Evolutionary conservation across 768 basidiomycete genomes (phyloP).

Genomic region (Ramaria rubella): DNA sequence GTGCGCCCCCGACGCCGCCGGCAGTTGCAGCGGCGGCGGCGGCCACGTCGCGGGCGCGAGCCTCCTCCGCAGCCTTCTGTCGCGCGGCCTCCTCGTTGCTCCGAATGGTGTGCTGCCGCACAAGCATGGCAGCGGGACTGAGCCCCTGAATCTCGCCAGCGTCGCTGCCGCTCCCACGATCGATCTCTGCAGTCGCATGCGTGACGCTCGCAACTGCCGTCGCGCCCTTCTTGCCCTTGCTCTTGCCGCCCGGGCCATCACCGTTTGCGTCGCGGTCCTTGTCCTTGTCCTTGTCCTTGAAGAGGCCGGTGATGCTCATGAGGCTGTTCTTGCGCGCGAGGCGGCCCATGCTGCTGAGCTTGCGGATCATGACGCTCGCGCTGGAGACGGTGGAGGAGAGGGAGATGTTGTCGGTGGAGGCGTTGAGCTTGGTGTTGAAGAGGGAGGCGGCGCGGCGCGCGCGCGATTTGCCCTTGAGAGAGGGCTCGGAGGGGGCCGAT

Average conservation of each 20-base stretch:
- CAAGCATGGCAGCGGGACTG: conserved; percentile 85
- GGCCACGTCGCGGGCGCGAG: conserved; percentile 37
- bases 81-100: conserved; percentile 72
- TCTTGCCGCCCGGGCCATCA: conserved; percentile 30
- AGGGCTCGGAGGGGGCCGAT: background rate
- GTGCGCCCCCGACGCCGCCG: conserved; percentile 20
- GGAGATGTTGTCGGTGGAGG: conserved; percentile 91
- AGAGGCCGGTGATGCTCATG: conserved; percentile 85
- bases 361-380: conserved; percentile 94
- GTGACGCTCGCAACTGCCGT: conserved; percentile 67
- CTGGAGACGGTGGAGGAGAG: conserved; percentile 90
- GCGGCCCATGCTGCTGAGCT: conserved; percentile 86
- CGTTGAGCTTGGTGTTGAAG: conserved; percentile 85
- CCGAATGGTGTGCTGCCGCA: conserved; percentile 69
- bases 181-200: conserved; percentile 80
- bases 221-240: conserved; percentile 48
- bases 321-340: conserved; percentile 84
- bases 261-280: conserved; percentile 26
- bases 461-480: conserved; percentile 2
- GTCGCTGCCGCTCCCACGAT: conserved; percentile 47
- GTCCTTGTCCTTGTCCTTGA: conserved; percentile 76
- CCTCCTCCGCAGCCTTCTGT: conserved; percentile 52
- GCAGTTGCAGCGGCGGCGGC: conserved; percentile 20
- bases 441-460: conserved; percentile 53
- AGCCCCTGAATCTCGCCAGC: conserved; percentile 59